Percentiles rank a stretch among this genome's conserved stretches.
phyloP scores from a whole-genome alignment of 192 early-diverging fungal genomes.

The Paraglomus brasilianum region DNA sequence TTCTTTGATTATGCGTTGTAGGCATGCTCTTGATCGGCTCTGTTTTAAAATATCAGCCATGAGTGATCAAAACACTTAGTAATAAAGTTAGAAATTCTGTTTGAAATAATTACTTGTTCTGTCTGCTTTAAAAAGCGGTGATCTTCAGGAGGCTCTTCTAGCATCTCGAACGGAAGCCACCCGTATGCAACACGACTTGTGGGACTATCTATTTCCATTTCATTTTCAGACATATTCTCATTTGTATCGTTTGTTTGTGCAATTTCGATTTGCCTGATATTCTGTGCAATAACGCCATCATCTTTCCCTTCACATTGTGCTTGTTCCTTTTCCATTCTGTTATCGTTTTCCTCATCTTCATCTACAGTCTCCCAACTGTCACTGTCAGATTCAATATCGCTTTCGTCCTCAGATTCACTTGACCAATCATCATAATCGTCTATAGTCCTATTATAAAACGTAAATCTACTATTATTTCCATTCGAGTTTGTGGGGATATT shows the following conservation, averaged over 20 bases:
- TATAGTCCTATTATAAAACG: slow-evolving; percentile 32
- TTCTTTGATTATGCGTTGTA: slow-evolving; percentile 43
- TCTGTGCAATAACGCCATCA: too few species aligned
- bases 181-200: too few species aligned
- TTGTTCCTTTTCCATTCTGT: slow-evolving; percentile 32
- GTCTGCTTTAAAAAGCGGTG: neutral
- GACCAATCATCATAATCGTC: slow-evolving; percentile 45
- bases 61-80: slow-evolving; percentile 5
- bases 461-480: neutral
- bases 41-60: slow-evolving; percentile 15
- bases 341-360: slow-evolving; percentile 37
- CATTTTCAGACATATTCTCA: slow-evolving; percentile 19
- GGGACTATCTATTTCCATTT: too few species aligned
- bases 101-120: neutral
- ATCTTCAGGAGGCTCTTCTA: neutral
- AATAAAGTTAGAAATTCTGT: slow-evolving; percentile 16
- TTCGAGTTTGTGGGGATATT: slow-evolving; percentile 28
- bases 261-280: too few species aligned
- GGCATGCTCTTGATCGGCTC: slow-evolving; percentile 22
- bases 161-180: too few species aligned
- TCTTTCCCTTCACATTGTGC: too few species aligned
- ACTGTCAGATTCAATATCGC: slow-evolving; percentile 32
- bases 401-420: slow-evolving; percentile 29
- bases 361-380: slow-evolving; percentile 47
- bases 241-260: too few species aligned